Conservation (phyloP, 2,329 filamentous ascomycete genomes). For the Colletotrichum aenigma region DNA sequence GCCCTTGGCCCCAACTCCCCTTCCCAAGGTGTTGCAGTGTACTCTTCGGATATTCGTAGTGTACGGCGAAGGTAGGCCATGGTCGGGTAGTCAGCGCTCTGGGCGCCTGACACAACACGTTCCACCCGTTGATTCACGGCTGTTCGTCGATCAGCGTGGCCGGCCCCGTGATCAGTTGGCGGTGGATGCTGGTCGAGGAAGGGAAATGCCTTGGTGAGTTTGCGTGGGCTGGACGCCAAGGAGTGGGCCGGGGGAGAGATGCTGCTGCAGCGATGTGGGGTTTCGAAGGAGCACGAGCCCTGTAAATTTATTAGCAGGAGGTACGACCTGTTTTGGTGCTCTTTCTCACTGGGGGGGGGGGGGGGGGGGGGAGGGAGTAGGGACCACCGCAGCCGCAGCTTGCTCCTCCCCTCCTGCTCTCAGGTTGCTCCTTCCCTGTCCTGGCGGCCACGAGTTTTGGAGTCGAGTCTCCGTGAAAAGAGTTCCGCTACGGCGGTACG, state of each 20-base stretch:
- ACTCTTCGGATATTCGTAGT: not conserved
- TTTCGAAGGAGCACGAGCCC: constrained; percentile 9
- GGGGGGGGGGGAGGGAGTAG: too few species aligned
- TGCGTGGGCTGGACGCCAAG: not conserved
- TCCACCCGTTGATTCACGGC: not conserved
- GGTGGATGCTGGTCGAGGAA: not conserved
- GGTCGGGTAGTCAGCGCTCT: not conserved
- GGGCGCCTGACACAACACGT: not conserved
- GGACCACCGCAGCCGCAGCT: not conserved
- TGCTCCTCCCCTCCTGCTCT: not conserved
- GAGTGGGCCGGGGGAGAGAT: not conserved
- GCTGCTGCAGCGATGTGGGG: constrained; percentile 9
- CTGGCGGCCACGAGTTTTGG: not conserved
- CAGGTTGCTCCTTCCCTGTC: not conserved
- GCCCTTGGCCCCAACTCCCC: not conserved
- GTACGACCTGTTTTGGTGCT: not conserved
- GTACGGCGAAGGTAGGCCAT: not conserved
- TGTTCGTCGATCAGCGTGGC: not conserved
- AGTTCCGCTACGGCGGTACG: not conserved
- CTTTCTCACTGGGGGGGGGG: not conserved
- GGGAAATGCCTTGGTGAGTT: not conserved
- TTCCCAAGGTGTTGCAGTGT: not conserved
- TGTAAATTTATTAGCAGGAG: constrained; percentile 6
- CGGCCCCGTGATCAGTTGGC: not conserved
- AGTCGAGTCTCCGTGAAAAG: not conserved